Conservation (phyloP, 2,329 filamentous ascomycete genomes). For the Kalaharituber pfeilii region DNA sequence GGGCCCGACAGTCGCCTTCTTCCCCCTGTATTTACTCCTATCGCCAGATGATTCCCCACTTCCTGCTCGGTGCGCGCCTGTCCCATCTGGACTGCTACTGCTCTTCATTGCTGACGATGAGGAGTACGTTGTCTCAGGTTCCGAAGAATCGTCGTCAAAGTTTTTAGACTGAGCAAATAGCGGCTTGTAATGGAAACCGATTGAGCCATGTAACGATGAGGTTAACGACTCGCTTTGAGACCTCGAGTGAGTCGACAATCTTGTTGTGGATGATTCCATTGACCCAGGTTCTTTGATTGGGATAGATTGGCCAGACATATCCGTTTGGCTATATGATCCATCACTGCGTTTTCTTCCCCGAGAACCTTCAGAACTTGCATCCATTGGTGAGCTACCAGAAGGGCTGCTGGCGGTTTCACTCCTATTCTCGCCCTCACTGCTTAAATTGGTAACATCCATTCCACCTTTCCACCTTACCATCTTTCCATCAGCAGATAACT, state of each 20-base stretch:
- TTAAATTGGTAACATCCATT: conserved; percentile 44
- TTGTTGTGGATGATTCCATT: not conserved
- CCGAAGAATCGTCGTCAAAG: conserved; percentile 29
- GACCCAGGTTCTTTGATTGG: conserved; percentile 3
- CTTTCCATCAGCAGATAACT: conserved; percentile 57
- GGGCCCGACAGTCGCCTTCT: conserved; percentile 47
- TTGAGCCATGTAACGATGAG: conserved; percentile 25
- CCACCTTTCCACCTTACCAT: conserved; percentile 69
- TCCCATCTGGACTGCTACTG: conserved; percentile 33
- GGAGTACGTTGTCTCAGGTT: conserved; percentile 33
- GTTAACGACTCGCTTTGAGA: conserved; percentile 21
- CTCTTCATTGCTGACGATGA: conserved; percentile 33
- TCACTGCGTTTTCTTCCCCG: conserved; percentile 6
- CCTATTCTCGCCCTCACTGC: conserved; percentile 39
- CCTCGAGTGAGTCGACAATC: not conserved
- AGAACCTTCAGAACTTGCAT: conserved; percentile 10
- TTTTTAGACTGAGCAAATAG: conserved; percentile 39
- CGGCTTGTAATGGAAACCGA: conserved; percentile 45
- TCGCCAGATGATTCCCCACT: conserved; percentile 31
- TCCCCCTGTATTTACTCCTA: conserved; percentile 33
- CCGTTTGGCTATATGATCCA: conserved; percentile 2
- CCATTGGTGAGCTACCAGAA: conserved; percentile 23
- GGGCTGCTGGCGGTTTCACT: conserved; percentile 35
- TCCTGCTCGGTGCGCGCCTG: conserved; percentile 30
- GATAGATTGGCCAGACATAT: too few relatives aligned